These are phyloP conservation scores for Conticribra guillardii DNA, from an alignment of 108 stramenopile genomes.

Conservation along the genomic window DNA sequence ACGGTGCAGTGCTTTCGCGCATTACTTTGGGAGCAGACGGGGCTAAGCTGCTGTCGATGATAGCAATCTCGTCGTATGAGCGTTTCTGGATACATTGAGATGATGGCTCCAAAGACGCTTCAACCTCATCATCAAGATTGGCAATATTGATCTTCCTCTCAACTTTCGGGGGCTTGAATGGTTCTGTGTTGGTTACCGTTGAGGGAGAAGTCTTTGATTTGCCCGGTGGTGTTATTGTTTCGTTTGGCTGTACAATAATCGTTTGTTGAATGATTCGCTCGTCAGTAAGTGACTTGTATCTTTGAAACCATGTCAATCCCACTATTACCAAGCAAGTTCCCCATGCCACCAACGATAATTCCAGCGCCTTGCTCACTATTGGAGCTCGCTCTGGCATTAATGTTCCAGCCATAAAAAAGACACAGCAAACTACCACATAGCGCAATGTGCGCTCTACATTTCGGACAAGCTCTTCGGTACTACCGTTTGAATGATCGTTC, in stretches of 20 bases:
- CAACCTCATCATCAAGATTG: not conserved
- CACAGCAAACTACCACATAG: constrained; percentile 19
- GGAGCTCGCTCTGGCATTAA: constrained; percentile 5
- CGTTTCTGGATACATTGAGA: constrained; percentile 30
- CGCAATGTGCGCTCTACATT: constrained; percentile 19
- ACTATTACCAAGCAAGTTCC: constrained; percentile 67
- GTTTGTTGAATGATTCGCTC: not conserved
- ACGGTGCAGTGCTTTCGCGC: not conserved
- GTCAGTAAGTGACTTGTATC: not conserved
- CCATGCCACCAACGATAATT: constrained; percentile 62
- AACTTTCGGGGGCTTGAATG: not conserved
- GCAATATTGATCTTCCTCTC: not conserved
- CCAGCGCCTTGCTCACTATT: constrained; percentile 26
- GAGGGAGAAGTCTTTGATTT: not conserved
- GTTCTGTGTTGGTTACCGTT: not conserved
- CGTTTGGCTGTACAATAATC: not conserved
- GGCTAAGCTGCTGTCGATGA: not conserved
- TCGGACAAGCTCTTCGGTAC: not conserved
- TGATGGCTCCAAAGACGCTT: constrained; percentile 22
- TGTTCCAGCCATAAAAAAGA: constrained; percentile 33
- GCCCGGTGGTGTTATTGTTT: not conserved
- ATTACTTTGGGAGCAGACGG: not conserved
- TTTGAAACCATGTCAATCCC: constrained; percentile 30
- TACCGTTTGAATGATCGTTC: not conserved
- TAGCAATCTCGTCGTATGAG: not conserved